Evolutionary conservation across 2,329 filamentous ascomycete species (phyloP), one percentile per base, ranked within the genome.

Genomic region (Epichloe brachyelytri): DNA sequence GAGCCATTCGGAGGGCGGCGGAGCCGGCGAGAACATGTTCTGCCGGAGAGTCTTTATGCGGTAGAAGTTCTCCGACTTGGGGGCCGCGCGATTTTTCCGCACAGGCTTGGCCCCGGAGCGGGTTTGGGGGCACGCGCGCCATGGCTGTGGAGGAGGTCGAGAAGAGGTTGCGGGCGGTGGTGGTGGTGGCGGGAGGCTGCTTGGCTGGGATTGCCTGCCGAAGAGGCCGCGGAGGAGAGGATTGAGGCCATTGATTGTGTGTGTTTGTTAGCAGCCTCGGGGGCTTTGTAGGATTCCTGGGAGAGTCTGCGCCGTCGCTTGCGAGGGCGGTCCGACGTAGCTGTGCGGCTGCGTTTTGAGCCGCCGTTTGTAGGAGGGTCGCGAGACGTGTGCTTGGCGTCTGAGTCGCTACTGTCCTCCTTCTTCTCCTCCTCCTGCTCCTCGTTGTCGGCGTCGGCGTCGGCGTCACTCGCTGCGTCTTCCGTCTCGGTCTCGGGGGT

Each of bases 1-100:
- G 88, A 40, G 82, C 88, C 78, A 97, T 90, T 61, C 88, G 85
- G 57, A 98, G 79, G 93, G 90, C 0, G 78, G 71, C 5, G 77
- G 77, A 1, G 74, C 71, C n/a, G 64, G 65, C 33, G 73, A 72
- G 58, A 74, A 74, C 65, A 75, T 73, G 55, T 74, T 72, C 48
- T 68, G 61, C 52, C 68, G 70, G 53, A 77, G 66, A 53, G 69
- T 71, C 47, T 63, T 56, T 59, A 77, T 69, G 56, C 71, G 69
- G n/a, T 59, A 56, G 59, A 67, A 70, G 53, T 68, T 68, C 46
- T 67, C 68, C 26, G 64, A 69, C 55, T 66, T 67, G 40, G 55
- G 49, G 17, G 53, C 55, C 40, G 56, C 50, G 51, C 65, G 62
- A 53, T 60, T 63, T 46, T 56, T 60, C 58, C 44, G 59, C 57